Base-by-base conservation (phyloP, 2,329 filamentous ascomycete species). In the Cryphonectria naterciae region DNA sequence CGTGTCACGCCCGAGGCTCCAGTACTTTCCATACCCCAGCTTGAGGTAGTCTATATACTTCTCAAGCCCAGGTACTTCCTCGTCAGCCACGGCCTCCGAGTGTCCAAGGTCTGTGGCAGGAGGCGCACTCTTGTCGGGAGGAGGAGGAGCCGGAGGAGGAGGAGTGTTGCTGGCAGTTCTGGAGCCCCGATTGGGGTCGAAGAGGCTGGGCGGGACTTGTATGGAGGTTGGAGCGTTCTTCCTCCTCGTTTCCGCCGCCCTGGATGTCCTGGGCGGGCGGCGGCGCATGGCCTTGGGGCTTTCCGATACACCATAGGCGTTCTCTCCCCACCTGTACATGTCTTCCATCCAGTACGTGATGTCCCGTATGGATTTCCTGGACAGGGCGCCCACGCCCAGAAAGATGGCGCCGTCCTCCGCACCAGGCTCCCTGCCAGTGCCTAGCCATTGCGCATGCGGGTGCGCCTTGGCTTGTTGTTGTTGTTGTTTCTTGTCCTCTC, bases 311-410 rank as follows among this genome's bases (percentile, higher is more conserved):
- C 95, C 95, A 78, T 97, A 98, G 2, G 95, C 91, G 76, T 92
- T 87, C 67, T 93, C 90, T 2, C 95, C 95, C 85, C 94, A 93
- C 41, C 86, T 90, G 79, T 96, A 97, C 2, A 98, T 86, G 77
- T 93, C 92, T 79, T 97, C 93, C 86, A 96, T 91, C 95, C 95
- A 98, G 69, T 92, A 88, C 1, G 92, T 91, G 37, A 98, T 79
- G 75, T 92, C 89, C 64, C 90, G 86, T 62, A 97, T 77, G 0
- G 93, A 95, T 25, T 86, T 86, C 68, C 89, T 86, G 17, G 92
- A 91, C 61, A 98, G 79, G 10, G 89, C 87, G 3, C 94, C 94
- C 0, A 91, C 86, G 0, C 95, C 95, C 8, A 95, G 87, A 77
- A 98, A 98, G 46, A 98, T 88, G 10, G 93, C 89, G 25, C 95